Conservation (phyloP, 805 yeast genomes). For the Saccharomycopsis oosterbeekiorum region DNA sequence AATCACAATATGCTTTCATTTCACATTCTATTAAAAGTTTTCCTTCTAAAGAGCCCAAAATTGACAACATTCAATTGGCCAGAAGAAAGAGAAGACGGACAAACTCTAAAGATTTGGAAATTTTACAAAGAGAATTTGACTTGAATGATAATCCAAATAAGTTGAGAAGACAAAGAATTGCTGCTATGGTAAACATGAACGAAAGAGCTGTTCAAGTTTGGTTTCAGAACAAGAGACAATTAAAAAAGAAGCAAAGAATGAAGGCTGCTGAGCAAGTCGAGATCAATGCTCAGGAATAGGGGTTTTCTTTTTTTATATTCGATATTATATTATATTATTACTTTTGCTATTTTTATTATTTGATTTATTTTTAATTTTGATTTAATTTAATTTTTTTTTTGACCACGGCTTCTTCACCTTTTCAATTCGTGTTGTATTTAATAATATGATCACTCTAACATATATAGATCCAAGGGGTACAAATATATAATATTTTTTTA, state of each 20-base stretch:
- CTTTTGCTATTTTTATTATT: neutral
- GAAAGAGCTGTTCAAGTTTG: constrained; percentile 97
- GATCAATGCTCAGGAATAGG: neutral
- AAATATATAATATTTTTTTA: neutral
- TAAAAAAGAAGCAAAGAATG: constrained; percentile 45
- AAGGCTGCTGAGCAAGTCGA: constrained; percentile 5
- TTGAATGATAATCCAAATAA: constrained; percentile 76
- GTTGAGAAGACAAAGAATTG: constrained; percentile 65
- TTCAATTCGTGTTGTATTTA: neutral
- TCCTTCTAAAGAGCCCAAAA: constrained; percentile 70
- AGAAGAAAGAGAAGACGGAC: constrained; percentile 95
- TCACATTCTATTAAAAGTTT: constrained; percentile 88
- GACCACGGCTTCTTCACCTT: neutral
- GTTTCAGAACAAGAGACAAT: constrained; percentile 94
- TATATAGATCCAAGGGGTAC: neutral
- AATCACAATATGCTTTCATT: constrained; percentile 62
- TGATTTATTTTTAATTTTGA: neutral
- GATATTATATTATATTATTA: neutral
- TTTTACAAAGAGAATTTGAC: constrained; percentile 72
- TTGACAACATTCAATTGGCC: constrained; percentile 87
- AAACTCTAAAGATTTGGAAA: constrained; percentile 72
- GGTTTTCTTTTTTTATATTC: neutral
- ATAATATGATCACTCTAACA: neutral
- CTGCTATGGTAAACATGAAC: constrained; percentile 78
- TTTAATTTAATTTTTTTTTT: neutral